Percentiles rank a stretch among this genome's conserved stretches.
Conservation (phyloP, 106 monocot species). For the Phalaenopsis equestris region DNA sequence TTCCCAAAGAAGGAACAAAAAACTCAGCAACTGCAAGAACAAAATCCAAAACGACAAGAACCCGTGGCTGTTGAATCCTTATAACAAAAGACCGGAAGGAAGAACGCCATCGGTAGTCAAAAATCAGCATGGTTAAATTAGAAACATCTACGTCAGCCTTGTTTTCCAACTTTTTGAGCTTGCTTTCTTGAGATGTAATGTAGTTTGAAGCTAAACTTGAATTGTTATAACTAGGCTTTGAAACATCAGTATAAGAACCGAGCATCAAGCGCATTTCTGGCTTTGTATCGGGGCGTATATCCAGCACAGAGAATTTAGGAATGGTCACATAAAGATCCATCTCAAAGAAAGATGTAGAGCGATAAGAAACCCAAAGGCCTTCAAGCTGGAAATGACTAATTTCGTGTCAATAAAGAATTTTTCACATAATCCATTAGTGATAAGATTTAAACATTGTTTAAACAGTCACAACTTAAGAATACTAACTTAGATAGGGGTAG, state of each 20-base stretch:
- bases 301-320: conserved; percentile 75
- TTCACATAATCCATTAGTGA: neutral
- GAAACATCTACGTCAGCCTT: conserved; percentile 26
- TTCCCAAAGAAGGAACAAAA: conserved; percentile 75
- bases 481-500: neutral
- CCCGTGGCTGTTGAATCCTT: conserved; percentile 76
- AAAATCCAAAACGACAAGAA: conserved; percentile 94
- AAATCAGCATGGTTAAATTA: conserved; percentile 79
- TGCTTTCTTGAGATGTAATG: conserved; percentile 4
- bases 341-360: conserved; percentile 72
- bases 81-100: conserved; percentile 79
- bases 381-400: conserved; percentile 49
- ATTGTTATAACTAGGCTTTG: conserved; percentile 19
- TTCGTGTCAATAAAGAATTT: neutral
- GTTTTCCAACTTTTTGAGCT: conserved; percentile 2
- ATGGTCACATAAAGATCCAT: conserved; percentile 80
- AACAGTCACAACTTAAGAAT: neutral
- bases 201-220: conserved; percentile 13
- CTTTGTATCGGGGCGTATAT: conserved; percentile 83
- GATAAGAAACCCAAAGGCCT: conserved; percentile 88
- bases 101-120: conserved; percentile 85
- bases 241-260: conserved; percentile 60
- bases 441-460: neutral
- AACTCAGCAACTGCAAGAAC: conserved; percentile 85
- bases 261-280: conserved; percentile 97